Percentiles rank a stretch among this genome's conserved stretches.
phyloP scores from a whole-genome alignment of 2,329 filamentous ascomycete genomes.

The Venturia aucupariae region DNA sequence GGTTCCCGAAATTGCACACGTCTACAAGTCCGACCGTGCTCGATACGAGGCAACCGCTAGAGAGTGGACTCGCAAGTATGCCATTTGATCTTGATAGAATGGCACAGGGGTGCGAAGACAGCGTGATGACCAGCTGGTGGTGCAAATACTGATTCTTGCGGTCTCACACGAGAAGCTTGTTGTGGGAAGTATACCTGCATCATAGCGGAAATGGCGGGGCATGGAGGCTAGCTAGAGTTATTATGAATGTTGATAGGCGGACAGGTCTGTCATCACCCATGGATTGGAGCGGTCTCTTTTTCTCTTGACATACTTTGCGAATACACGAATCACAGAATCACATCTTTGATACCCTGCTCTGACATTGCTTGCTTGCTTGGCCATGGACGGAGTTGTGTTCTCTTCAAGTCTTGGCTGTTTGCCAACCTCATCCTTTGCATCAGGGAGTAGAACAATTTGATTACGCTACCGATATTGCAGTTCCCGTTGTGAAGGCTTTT shows the following conservation, averaged over 20 bases:
- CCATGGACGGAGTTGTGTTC: background rate
- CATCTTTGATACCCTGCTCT: background rate
- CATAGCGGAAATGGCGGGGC: background rate
- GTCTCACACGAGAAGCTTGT: background rate
- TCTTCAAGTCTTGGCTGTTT: background rate
- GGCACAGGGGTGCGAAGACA: background rate
- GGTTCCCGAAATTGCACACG: constrained; percentile 96
- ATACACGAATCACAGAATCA: background rate
- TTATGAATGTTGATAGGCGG: background rate
- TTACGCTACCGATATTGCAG: too few relatives aligned
- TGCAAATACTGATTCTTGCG: background rate
- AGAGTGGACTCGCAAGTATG: constrained; percentile 99
- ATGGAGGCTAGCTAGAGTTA: constrained; percentile 3
- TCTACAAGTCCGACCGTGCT: constrained; percentile 97
- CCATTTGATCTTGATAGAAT: constrained; percentile 54
- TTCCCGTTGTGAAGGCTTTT: too few relatives aligned
- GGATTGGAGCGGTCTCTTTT: constrained; percentile 3
- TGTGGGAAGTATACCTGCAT: background rate
- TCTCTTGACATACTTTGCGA: background rate
- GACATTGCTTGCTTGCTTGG: background rate
- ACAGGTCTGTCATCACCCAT: background rate
- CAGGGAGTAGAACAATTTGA: too few relatives aligned
- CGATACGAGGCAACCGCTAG: constrained; percentile 93
- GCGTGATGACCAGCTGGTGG: constrained; percentile 1
- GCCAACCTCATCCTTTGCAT: too few relatives aligned